Base-by-base conservation (phyloP, 1,284 basidiomycete genomes). In the Microbotryum silenes-acaulis region DNA sequence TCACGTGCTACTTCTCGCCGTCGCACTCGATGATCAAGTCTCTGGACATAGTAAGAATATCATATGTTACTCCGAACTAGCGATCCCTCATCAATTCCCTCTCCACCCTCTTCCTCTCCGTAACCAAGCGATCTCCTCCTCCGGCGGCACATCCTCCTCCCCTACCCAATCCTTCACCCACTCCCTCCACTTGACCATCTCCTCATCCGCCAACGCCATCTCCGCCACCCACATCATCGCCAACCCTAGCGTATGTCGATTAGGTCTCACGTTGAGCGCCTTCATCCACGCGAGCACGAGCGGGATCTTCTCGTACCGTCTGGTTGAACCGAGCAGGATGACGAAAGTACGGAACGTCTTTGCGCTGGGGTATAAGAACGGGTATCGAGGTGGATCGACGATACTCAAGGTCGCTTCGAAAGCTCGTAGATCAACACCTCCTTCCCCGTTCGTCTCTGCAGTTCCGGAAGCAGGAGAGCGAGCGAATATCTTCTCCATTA, bases 251-350 rank as follows among this genome's bases (percentile, higher is more conserved):
- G 85, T 86, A 51, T 78, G 74, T 27, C 72, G 74, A 7, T 76
- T 76, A 0, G 88, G 88, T 27, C 54, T 48, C 16, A 91, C 75
- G 0, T 75, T 74, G 18, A 89, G 71, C 23, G 77, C 77, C 3
- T 81, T 80, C 88, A 90, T 90, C 87, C 89, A 91, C 6, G 82
- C 83, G 2, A 93, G 76, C 3, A 80, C 79, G n/a, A 81, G 77
- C 0, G 88, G 84, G 44, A 91, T 84, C 71, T 87, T 83, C 0
- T 75, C 72, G 4, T 81, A 77, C 1, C 78, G 78, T 2, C 74
- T 73, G 49, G 80, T 79, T 5, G 81, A 74, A 0, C 82, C 83
- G 14, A 89, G 79, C 1, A 91, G 78, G 37, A 79, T 73, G 52
- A 91, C 79, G 71, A 88, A 87, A 9, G 83, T 72, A 29, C 81